A percentile compares a stretch with the other conserved stretches of the same genome.
Conservation (phyloP, 768 basidiomycete species). For the Mycena latifolia region DNA sequence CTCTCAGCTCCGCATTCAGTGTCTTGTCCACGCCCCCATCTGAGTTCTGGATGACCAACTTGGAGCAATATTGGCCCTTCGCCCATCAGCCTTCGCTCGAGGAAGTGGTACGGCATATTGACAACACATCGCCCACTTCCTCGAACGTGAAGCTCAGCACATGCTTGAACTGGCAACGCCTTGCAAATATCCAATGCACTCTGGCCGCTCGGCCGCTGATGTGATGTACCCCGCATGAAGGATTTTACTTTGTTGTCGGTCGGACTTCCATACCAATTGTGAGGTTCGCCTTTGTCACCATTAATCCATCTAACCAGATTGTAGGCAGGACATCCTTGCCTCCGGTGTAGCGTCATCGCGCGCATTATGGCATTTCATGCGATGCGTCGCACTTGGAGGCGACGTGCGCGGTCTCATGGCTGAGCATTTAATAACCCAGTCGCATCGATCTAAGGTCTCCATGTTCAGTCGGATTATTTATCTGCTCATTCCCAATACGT, state of each 20-base stretch:
- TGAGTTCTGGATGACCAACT: constrained; percentile 2
- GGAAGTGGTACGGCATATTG: constrained; percentile 14
- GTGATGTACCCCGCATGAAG: constrained; percentile 8
- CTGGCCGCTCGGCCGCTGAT: constrained; percentile 14
- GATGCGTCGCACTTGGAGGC: constrained; percentile 27
- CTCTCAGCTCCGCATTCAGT: not conserved
- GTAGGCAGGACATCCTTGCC: constrained; percentile 2
- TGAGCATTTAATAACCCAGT: not conserved
- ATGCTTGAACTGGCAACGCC: constrained; percentile 17
- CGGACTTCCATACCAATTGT: not conserved
- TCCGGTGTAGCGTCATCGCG: constrained; percentile 10
- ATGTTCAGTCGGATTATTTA: constrained; percentile 31
- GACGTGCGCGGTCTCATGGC: constrained; percentile 10
- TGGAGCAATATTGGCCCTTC: constrained; percentile 26
- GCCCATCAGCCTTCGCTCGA: constrained; percentile 3
- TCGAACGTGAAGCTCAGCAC: constrained; percentile 5
- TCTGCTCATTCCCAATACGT: constrained; percentile 27
- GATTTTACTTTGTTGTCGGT: constrained; percentile 3
- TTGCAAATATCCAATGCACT: constrained; percentile 11
- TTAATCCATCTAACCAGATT: not conserved
- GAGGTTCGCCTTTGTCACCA: not conserved
- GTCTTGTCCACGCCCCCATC: not conserved
- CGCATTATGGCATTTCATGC: constrained; percentile 28
- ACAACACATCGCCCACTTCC: constrained; percentile 21
- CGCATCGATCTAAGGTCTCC: constrained; percentile 19